Evolutionary conservation across 169 alveolate species (phyloP), one percentile per base, ranked within the genome.

Genomic region (Eimeria sp.): DNA sequence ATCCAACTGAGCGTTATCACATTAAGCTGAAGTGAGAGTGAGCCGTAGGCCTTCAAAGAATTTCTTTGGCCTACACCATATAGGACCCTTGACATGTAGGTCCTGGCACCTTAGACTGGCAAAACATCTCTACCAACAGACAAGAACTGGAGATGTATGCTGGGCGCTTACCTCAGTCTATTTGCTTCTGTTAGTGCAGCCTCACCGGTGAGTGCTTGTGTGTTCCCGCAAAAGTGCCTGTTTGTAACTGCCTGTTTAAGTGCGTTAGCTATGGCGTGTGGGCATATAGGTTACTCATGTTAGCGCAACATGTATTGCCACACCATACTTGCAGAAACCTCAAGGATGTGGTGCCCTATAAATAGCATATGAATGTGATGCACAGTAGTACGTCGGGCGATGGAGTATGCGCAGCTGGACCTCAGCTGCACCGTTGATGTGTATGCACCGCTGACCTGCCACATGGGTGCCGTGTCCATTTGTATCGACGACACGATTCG

Each of bases 381-480:
- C 18, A 10, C 40, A 4, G 73, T 16, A 4, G 30, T 30, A 22
- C n/a, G 72, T 30, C 6, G 25, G 10, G 34, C 73, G 25, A 9
- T 4, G 34, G 73, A 1, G 30, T 63, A 22, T 20, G 73, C 73
- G 34, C n/a, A 63, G 18, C 11, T 22, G n/a, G 34, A 67, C 9
- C 16, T 45, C 76, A 27, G 25, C 11, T n/a, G 7, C 27, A 13
- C 13, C 9, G 45, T 40, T 67, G 45, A 67, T 54, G 84, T 45
- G 57, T 3, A 30, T 18, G 57, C 22, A 45, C 30, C n/a, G 57
- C 90, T 40, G 51, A 91, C 95, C 95, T 76, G 95, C 95, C 54
- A 91, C 95, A 45, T 91, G 95, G 30, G 95, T 91, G 70, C 95
- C 95, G 30, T 91, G 95, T 5, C 95, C 95, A n/a, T 91, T 91